These are phyloP conservation scores for Salix brachista DNA, from an alignment of 345 rosid genomes.

Conservation along the genomic window DNA sequence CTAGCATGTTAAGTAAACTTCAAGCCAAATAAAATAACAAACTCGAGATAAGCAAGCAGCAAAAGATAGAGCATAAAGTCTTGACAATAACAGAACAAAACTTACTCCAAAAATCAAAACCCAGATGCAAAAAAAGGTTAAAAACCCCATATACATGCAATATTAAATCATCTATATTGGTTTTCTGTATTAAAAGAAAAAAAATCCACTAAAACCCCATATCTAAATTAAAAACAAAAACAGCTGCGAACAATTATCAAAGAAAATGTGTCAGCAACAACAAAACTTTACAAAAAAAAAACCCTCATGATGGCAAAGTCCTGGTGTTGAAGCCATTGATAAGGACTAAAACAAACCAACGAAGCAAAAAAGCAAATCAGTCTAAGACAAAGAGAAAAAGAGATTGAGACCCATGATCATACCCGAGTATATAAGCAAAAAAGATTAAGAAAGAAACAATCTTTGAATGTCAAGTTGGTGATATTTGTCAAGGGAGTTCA, in stretches of 20 bases:
- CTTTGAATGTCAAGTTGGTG: background rate
- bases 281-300: background rate
- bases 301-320: background rate
- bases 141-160: background rate
- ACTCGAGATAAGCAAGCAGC: background rate
- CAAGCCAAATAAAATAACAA: background rate
- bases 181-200: background rate
- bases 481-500: background rate
- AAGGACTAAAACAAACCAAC: background rate
- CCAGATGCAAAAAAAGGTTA: constrained; percentile 6
- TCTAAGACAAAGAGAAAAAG: background rate
- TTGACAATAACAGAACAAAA: constrained; percentile 4
- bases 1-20: constrained; percentile 16
- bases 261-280: background rate
- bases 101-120: constrained; percentile 14
- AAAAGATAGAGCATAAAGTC: background rate
- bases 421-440: constrained; percentile 29
- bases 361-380: constrained; percentile 1
- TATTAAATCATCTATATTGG: background rate
- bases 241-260: too few species aligned
- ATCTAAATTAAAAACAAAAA: background rate
- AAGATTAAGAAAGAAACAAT: background rate
- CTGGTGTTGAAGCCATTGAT: constrained; percentile 13
- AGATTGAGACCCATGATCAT: constrained; percentile 16
- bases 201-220: background rate